Evolutionary conservation across 2,329 filamentous ascomycete species (phyloP), one percentile per base, ranked within the genome.

Genomic region (Tolypocladium inflatum): DNA sequence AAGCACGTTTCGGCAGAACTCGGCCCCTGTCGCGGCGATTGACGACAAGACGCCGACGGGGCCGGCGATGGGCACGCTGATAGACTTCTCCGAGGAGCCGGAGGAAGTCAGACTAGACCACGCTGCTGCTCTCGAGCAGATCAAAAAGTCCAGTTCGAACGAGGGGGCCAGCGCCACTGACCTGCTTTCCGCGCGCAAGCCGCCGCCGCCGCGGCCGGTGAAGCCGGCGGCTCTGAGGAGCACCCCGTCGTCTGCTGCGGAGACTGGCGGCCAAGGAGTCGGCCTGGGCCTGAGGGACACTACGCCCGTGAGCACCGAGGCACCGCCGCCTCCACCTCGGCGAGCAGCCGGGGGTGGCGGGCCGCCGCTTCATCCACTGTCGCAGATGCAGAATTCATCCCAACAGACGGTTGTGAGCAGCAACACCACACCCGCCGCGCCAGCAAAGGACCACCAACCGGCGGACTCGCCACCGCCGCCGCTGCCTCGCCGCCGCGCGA

Each of bases 31-130:
- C 0, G 55, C 61, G 4, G 57, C 60, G 6, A 57, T 56, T 17
- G 63, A 67, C 13, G 60, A 58, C 26, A 70, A 66, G 7, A 66
- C 68, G n/a, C 61, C 66, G 1, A 54, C 68, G 2, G 74, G 72
- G 13, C 76, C 73, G 11, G 66, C 68, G n/a, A 82, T 81, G 74
- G 84, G 81, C 1, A 81, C 78, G 6, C 66, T 87, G 43, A 86
- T 88, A 37, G 83, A 88, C 66, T 74, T 87, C 39, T 80, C 79
- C 0, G 80, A 82, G 17, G 79, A 83, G 56, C 76, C 80, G 0
- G 71, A 74, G 53, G 69, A 74, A 41, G 65, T 66, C 2, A 70
- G 64, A 4, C 57, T 73, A 1, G 71, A 75, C 53, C 66, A 74
- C 26, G 67, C 74, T 6, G 68, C 63, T 11, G 67, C 68, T 38